phyloP scores from a whole-genome alignment of 306 rosid genomes.

The Trifolium fragiferum region DNA sequence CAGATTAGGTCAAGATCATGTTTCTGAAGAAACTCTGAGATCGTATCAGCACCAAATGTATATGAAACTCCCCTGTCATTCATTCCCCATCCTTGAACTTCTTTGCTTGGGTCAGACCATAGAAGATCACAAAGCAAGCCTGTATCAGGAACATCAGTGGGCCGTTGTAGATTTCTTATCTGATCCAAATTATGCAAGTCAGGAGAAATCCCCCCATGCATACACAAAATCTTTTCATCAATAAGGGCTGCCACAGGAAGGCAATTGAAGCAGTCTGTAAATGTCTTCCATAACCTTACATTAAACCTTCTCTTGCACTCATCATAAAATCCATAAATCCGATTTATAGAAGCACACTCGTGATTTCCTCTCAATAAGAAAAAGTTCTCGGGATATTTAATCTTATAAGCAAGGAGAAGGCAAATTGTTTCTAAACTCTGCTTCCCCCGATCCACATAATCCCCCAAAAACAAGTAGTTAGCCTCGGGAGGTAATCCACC shows the following conservation, averaged over 20 bases:
- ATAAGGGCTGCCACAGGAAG: conserved; percentile 91
- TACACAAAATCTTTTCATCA: conserved; percentile 93
- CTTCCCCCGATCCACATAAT: conserved; percentile 96
- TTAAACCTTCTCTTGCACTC: conserved; percentile 97
- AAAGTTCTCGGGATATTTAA: conserved; percentile 86
- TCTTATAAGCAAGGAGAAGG: conserved; percentile 91
- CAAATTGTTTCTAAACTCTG: conserved; percentile 95
- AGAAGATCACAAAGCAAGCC: conserved; percentile 97
- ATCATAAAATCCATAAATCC: conserved; percentile 95
- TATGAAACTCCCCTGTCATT: conserved; percentile 95
- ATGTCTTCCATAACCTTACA: conserved; percentile 82
- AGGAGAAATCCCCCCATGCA: conserved; percentile 99
- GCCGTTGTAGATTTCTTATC: conserved; percentile 73
- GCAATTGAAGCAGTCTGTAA: conserved; percentile 93
- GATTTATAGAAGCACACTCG: conserved; percentile 96
- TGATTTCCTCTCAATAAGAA: conserved; percentile 95
- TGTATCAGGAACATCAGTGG: conserved; percentile 93
- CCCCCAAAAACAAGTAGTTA: conserved; percentile 94
- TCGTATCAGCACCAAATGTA: conserved; percentile 90
- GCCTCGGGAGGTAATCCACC: conserved; percentile 95
- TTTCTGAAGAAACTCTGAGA: conserved; percentile 80
- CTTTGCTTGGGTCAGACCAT: conserved; percentile 96
- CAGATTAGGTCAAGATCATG: conserved; percentile 96
- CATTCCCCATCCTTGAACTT: conserved; percentile 88
- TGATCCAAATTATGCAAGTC: conserved; percentile 77